Percentiles rank a stretch among this genome's conserved stretches.
These are phyloP conservation scores for Aegle marmelos DNA, from an alignment of 345 rosid genomes.

Conservation along the genomic window DNA sequence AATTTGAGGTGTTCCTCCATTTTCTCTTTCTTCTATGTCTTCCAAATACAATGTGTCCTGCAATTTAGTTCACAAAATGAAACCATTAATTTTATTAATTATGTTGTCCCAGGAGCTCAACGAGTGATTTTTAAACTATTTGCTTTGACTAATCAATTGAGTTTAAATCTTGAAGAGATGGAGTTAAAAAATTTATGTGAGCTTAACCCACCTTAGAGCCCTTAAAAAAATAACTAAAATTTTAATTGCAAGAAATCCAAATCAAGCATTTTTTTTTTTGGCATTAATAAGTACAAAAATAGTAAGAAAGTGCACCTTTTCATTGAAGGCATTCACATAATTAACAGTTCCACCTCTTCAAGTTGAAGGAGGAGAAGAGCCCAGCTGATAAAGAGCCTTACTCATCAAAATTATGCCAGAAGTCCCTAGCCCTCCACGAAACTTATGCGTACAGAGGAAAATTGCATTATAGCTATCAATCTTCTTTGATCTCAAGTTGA, in stretches of 20 bases:
- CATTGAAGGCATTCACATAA: constrained; percentile 48
- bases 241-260: too few relatives aligned
- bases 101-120: too few relatives aligned
- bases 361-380: constrained; percentile 52
- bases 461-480: constrained; percentile 50
- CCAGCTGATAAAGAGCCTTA: constrained; percentile 42
- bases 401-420: constrained; percentile 55
- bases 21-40: constrained; percentile 57
- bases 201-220: too few relatives aligned
- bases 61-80: not conserved
- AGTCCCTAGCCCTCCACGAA: constrained; percentile 57
- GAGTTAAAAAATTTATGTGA: not conserved
- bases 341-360: constrained; percentile 63
- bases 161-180: too few relatives aligned
- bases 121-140: too few relatives aligned
- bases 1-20: constrained; percentile 59
- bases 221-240: too few relatives aligned
- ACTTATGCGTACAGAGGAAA: constrained; percentile 56
- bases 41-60: constrained; percentile 53
- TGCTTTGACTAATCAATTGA: too few relatives aligned
- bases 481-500: constrained; percentile 51
- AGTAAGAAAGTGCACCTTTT: too few relatives aligned
- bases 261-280: too few relatives aligned
- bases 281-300: too few relatives aligned
- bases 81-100: too few relatives aligned